These are phyloP conservation scores for Salix exigua DNA, from an alignment of 345 rosid genomes.

Conservation along the genomic window DNA sequence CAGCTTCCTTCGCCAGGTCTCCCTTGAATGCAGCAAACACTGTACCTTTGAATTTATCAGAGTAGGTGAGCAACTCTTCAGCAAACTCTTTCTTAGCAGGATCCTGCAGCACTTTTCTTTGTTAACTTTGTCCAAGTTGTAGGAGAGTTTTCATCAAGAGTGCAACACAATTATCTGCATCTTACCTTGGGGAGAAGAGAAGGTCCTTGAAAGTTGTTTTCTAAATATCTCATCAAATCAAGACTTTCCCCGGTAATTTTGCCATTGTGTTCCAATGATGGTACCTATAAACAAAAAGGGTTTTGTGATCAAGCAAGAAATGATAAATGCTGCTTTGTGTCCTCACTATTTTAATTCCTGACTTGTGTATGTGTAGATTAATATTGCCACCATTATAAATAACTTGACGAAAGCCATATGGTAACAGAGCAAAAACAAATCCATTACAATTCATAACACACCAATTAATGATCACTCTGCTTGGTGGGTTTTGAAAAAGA, in stretches of 20 bases:
- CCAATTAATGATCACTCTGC: background rate
- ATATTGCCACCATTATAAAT: background rate
- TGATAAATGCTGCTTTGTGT: background rate
- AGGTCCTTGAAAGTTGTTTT: slow-evolving; percentile 83
- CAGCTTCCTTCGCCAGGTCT: slow-evolving; percentile 50
- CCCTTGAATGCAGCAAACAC: slow-evolving; percentile 57
- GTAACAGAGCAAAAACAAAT: background rate
- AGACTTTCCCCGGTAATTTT: slow-evolving; percentile 85
- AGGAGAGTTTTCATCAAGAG: background rate
- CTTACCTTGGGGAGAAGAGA: slow-evolving; percentile 63
- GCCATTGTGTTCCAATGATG: slow-evolving; percentile 87
- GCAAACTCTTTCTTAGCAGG: slow-evolving; percentile 51
- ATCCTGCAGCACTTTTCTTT: slow-evolving; percentile 47
- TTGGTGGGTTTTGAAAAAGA: background rate
- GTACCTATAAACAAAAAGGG: slow-evolving; percentile 47
- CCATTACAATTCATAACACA: background rate
- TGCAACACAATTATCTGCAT: background rate
- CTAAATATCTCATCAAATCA: slow-evolving; percentile 68
- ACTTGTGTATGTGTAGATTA: too few relatives aligned
- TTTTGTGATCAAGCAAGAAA: background rate
- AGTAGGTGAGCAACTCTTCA: slow-evolving; percentile 58
- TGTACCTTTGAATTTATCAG: slow-evolving; percentile 43
- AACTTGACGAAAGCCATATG: background rate
- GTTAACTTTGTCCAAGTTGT: background rate
- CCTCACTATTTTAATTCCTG: background rate